Percentiles rank a stretch among this genome's conserved stretches.
phyloP scores from a whole-genome alignment of 208 protist species.

The Crithidia expoeki region DNA sequence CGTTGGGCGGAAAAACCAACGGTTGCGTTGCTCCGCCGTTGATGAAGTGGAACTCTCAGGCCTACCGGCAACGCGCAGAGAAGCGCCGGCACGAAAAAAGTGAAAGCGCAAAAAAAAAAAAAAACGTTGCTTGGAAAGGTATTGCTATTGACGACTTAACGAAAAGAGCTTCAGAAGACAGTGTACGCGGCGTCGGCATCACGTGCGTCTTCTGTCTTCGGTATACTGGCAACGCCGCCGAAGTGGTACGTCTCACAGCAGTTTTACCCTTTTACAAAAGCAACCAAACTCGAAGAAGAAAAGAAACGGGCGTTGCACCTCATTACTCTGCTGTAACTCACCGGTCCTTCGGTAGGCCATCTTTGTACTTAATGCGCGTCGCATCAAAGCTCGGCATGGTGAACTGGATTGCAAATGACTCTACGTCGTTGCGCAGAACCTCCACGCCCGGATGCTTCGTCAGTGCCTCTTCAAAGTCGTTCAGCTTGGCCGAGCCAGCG shows the following conservation, averaged over 20 bases:
- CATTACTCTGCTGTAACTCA: background rate
- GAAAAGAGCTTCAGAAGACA: too few relatives aligned
- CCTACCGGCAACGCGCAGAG: background rate
- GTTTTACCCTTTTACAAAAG: too few relatives aligned
- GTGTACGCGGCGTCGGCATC: too few relatives aligned
- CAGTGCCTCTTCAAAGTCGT: slow-evolving; percentile 77
- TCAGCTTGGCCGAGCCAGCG: slow-evolving; percentile 58
- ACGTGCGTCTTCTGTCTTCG: too few relatives aligned
- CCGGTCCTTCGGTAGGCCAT: slow-evolving; percentile 46
- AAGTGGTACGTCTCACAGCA: too few relatives aligned
- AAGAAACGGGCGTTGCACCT: background rate
- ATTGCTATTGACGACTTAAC: too few relatives aligned
- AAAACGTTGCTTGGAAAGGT: background rate
- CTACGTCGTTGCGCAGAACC: slow-evolving; percentile 80
- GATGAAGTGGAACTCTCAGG: too few relatives aligned
- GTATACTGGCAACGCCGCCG: too few relatives aligned
- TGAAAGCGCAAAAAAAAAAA: slow-evolving; percentile 17
- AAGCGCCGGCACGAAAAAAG: background rate
- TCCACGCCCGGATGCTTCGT: slow-evolving; percentile 39
- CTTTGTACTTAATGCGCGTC: slow-evolving; percentile 74
- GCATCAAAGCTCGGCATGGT: slow-evolving; percentile 88
- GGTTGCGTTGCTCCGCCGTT: background rate
- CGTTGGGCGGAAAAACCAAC: slow-evolving; percentile 17
- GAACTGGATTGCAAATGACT: slow-evolving; percentile 81
- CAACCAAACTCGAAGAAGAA: slow-evolving; percentile 13